Conservation (phyloP, 257 asterid species). For the Lycium barbarum region DNA sequence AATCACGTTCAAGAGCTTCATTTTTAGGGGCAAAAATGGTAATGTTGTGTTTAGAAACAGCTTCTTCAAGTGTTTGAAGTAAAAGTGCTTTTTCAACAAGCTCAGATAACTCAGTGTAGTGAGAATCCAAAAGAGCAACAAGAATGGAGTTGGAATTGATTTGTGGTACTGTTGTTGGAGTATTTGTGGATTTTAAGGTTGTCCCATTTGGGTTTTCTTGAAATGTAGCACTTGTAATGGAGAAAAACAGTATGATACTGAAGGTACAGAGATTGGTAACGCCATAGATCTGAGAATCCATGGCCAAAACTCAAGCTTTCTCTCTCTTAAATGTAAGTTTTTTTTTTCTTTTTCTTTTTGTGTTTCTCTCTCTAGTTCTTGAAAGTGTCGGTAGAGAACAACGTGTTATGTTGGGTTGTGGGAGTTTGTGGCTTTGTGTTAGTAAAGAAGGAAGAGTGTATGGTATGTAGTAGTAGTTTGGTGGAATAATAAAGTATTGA, state of each 20-base stretch:
- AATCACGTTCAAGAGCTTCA: constrained; percentile 79
- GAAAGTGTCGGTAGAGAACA: background rate
- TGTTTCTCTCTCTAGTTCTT: constrained; percentile 29
- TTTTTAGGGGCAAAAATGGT: constrained; percentile 89
- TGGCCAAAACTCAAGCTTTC: constrained; percentile 45
- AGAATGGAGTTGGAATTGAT: constrained; percentile 86
- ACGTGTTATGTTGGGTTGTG: constrained; percentile 24
- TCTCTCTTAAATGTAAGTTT: background rate
- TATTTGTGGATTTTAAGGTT: too few species aligned
- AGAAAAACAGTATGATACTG: background rate
- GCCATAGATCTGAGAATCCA: constrained; percentile 89
- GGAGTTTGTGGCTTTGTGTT: constrained; percentile 43
- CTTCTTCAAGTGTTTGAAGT: constrained; percentile 79
- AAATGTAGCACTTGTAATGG: constrained; percentile 47
- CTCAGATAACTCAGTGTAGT: constrained; percentile 88
- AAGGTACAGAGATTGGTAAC: constrained; percentile 26
- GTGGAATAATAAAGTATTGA: constrained; percentile 59
- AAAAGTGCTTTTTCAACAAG: constrained; percentile 86
- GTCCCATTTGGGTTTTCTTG: constrained; percentile 45
- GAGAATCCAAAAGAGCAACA: constrained; percentile 91
- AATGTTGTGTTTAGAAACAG: constrained; percentile 79
- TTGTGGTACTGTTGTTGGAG: constrained; percentile 29
- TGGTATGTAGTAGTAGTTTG: constrained; percentile 40
- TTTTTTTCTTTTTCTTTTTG: background rate
- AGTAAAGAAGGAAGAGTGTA: constrained; percentile 14